phyloP scores from a whole-genome alignment of 805 yeast genomes.

The Cyberlindnera euphorbiae region DNA sequence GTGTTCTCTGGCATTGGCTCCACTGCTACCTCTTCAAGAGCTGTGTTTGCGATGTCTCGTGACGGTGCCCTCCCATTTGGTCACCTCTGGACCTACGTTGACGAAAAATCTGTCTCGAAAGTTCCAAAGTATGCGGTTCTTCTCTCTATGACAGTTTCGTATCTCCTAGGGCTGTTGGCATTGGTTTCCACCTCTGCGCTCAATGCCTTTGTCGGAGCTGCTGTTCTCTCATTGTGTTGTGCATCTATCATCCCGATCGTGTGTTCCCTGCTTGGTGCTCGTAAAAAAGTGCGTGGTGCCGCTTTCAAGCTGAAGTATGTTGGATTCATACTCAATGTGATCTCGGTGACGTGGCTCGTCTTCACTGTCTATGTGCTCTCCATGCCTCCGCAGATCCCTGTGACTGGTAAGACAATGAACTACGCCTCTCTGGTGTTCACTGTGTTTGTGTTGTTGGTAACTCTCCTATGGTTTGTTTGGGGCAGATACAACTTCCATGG shows the following conservation, averaged over 20 bases:
- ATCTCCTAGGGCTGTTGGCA: conserved; percentile 57
- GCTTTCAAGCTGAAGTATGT: conserved; percentile 56
- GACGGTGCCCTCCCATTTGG: conserved; percentile 75
- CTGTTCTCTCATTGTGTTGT: conserved; percentile 68
- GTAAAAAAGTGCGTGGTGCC: conserved; percentile 61
- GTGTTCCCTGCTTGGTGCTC: conserved; percentile 52
- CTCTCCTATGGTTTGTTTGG: conserved; percentile 52
- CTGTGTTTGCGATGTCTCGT: conserved; percentile 78
- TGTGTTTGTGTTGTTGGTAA: conserved; percentile 41
- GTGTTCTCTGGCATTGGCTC: conserved; percentile 77
- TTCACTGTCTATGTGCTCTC: conserved; percentile 60
- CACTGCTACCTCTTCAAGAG: conserved; percentile 74
- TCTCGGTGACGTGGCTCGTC: conserved; percentile 57
- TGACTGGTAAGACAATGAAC: conserved; percentile 38
- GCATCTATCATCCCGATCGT: conserved; percentile 76
- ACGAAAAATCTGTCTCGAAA: conserved; percentile 45
- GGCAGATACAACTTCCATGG: conserved; percentile 60
- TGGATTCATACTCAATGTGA: conserved; percentile 59
- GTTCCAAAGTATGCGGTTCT: conserved; percentile 70
- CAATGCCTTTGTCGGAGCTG: conserved; percentile 79
- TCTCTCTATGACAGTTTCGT: conserved; percentile 58
- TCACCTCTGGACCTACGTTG: conserved; percentile 61
- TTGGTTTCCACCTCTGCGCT: conserved; percentile 69
- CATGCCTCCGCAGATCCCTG: conserved; percentile 61
- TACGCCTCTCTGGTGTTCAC: conserved; percentile 60